A percentile compares a stretch with the other conserved stretches of the same genome.
phyloP scores from a whole-genome alignment of 108 stramenopile species.

The Nitzschia putrida region DNA sequence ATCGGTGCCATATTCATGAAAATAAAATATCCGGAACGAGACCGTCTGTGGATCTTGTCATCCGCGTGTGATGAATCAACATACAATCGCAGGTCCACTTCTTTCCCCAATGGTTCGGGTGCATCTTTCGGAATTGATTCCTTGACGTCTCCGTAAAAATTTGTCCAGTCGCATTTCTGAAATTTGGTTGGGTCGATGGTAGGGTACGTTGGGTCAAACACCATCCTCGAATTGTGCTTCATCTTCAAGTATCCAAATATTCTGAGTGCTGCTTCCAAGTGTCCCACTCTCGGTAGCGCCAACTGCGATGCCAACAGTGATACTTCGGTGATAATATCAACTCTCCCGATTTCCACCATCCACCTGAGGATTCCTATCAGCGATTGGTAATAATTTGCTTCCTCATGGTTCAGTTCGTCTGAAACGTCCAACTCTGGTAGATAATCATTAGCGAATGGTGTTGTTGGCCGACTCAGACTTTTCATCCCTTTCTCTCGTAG shows the following conservation, averaged over 20 bases:
- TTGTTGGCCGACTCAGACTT: conserved; percentile 15
- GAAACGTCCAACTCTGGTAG: conserved; percentile 24
- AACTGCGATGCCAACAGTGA: conserved; percentile 54
- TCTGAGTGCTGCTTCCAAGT: conserved; percentile 46
- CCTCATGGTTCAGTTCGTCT: conserved; percentile 18
- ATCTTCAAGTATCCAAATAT: conserved; percentile 55
- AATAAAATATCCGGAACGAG: conserved; percentile 56
- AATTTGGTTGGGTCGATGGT: no score
- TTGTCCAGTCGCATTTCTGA: no score
- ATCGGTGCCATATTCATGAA: conserved; percentile 54
- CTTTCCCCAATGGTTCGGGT: no score
- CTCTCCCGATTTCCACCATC: conserved; percentile 51
- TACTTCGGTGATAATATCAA: conserved; percentile 49
- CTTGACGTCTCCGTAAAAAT: no score
- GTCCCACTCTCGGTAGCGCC: conserved; percentile 57
- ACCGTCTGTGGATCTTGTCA: conserved; percentile 45
- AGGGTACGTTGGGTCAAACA: no score
- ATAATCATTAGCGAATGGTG: conserved; percentile 22
- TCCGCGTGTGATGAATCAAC: conserved; percentile 62
- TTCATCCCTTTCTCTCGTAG: conserved; percentile 39
- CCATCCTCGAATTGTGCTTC: conserved; percentile 29
- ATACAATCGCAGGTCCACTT: conserved; percentile 29
- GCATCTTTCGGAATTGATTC: no score
- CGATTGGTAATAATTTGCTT: conserved; percentile 30
- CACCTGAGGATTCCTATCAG: conserved; percentile 52